Evolutionary conservation across 805 yeast species (phyloP), one percentile per base, ranked within the genome.

Genomic region (Schwanniomyces pseudopolymorphus): DNA sequence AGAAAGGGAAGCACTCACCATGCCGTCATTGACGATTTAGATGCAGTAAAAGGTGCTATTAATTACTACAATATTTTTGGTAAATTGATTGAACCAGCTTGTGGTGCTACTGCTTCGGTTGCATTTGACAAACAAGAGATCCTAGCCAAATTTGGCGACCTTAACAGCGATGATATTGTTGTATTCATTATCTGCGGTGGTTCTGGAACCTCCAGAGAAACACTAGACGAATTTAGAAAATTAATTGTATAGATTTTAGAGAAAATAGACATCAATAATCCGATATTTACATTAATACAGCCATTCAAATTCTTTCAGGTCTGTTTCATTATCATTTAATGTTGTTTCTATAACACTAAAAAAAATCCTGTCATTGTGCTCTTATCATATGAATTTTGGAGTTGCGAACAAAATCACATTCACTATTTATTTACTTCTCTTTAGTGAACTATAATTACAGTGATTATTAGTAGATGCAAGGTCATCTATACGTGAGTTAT

Each of bases 151-250:
- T 47, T 63, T 48, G 52, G 55, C 20, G 26, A 36, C 9, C 48
- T 56, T 39, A 14, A 28, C n/a, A 33, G 35, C 1, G 64, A 59
- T 19, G 69, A 64, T 44, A 59, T 63, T 9, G 51, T 65, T 4
- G 49, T 66, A 5, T 49, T 61, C 9, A 47, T 66, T 9, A 61
- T 60, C 3, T 66, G 70, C 48, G 72, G 72, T 3, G 71, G 70
- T 8, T 48, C 51, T 3, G 59, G 54, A 5, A 46, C 55, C 1
- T 45, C 36, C 14, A 3, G 8, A n/a, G 35, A 43, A 7, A 19
- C 38, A 11, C 9, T 46, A 24, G 37, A 42, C 9, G 40, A 31
- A 3, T 46, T 19, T 33, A 28, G 49, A 28, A 42, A 38, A 11
- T 36, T 45, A 11, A 6, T 26, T 26, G 3, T 26, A 26, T 26